A percentile compares a stretch with the other conserved stretches of the same genome.
These are phyloP conservation scores for Theobroma grandiflorum DNA, from an alignment of 441 rosid species.

Conservation along the genomic window DNA sequence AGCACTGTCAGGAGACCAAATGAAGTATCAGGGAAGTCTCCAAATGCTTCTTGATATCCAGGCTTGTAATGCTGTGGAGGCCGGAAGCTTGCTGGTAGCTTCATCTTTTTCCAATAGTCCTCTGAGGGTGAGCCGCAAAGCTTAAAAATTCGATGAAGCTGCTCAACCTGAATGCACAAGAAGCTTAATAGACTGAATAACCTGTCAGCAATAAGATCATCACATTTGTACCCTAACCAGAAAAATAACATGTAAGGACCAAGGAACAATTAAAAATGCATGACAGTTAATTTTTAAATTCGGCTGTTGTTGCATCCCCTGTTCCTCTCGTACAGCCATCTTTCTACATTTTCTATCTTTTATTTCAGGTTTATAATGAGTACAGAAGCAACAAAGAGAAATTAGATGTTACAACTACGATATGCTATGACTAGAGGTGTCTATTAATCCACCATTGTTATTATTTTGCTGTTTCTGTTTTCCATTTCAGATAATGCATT, in stretches of 20 bases:
- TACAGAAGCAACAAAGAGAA: no score
- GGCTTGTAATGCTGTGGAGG: conserved; percentile 76
- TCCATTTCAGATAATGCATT: not conserved
- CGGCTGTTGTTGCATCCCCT: not conserved
- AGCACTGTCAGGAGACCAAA: conserved; percentile 58
- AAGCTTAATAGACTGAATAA: conserved; percentile 29
- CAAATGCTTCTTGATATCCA: conserved; percentile 67
- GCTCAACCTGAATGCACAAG: conserved; percentile 69
- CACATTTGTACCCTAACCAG: not conserved
- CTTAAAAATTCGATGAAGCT: conserved; percentile 87
- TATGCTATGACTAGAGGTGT: not conserved
- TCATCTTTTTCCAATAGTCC: conserved; percentile 83
- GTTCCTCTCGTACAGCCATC: not conserved
- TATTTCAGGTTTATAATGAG: not conserved
- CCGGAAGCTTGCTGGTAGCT: conserved; percentile 69
- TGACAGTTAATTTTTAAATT: not conserved
- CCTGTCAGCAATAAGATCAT: conserved; percentile 22
- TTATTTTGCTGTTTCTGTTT: not conserved
- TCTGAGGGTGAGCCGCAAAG: conserved; percentile 88
- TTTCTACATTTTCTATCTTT: not conserved
- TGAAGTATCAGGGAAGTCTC: conserved; percentile 64
- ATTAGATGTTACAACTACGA: not conserved
- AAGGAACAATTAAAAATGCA: not conserved
- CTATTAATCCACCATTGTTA: not conserved
- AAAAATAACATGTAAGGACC: not conserved